Percentiles rank a stretch among this genome's conserved stretches.
Conservation (phyloP, 1,284 basidiomycete genomes). For the Blastosporella zonata region DNA sequence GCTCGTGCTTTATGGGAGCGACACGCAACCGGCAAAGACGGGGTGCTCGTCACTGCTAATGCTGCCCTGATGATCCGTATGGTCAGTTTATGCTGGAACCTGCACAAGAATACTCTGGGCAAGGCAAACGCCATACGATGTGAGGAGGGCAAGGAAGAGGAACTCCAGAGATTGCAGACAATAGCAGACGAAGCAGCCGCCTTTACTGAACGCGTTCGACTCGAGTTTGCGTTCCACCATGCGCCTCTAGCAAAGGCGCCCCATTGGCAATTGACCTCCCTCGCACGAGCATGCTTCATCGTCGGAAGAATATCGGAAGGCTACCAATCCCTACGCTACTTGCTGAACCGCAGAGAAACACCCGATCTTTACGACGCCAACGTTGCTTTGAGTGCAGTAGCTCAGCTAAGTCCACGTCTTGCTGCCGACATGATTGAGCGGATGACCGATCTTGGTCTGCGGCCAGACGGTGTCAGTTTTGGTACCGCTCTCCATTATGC, state of each 20-base stretch:
- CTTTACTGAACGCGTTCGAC: slow-evolving; percentile 44
- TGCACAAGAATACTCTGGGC: slow-evolving; percentile 15
- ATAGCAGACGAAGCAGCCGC: slow-evolving; percentile 3
- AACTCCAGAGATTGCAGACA: background rate
- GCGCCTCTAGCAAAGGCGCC: slow-evolving; percentile 44
- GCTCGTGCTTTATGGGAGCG: slow-evolving; percentile 56
- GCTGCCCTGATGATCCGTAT: slow-evolving; percentile 50
- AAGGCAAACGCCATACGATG: slow-evolving; percentile 14
- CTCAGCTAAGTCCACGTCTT: slow-evolving; percentile 42
- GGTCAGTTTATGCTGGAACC: slow-evolving; percentile 48
- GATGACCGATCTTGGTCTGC: slow-evolving; percentile 46
- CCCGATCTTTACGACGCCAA: slow-evolving; percentile 65
- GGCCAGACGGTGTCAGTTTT: slow-evolving; percentile 51
- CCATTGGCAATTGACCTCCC: slow-evolving; percentile 54
- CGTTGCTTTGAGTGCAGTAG: slow-evolving; percentile 54
- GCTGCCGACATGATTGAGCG: slow-evolving; percentile 46
- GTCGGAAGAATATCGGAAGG: slow-evolving; percentile 48
- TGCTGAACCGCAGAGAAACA: slow-evolving; percentile 46
- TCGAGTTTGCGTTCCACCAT: slow-evolving; percentile 40
- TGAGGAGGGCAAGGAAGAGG: background rate
- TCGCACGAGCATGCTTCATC: slow-evolving; percentile 61
- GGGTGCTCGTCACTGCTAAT: slow-evolving; percentile 41
- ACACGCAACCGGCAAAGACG: slow-evolving; percentile 43
- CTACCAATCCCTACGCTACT: slow-evolving; percentile 42
- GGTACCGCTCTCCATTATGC: slow-evolving; percentile 62